These are phyloP conservation scores for Stephania japonica DNA, from an alignment of 164 flowering plant genomes.

Conservation along the genomic window DNA sequence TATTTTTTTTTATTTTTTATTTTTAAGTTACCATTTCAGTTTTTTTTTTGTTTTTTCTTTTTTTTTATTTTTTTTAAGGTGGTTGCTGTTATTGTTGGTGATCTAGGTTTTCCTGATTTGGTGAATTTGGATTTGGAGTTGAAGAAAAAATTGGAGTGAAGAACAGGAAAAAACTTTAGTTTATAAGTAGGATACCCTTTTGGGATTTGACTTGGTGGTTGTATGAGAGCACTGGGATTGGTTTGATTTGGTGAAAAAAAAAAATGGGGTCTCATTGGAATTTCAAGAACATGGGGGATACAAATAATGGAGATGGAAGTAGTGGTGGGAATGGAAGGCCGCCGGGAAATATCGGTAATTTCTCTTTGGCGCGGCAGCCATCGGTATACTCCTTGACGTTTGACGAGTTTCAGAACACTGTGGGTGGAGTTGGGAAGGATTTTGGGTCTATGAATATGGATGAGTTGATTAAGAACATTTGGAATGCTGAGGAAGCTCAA, in stretches of 20 bases:
- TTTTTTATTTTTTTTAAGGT: conserved; percentile 2
- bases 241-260: conserved; percentile 9
- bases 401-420: conserved; percentile 74
- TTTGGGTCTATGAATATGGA: conserved; percentile 63
- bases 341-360: conserved; percentile 26
- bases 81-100: neutral
- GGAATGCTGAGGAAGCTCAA: conserved; percentile 39
- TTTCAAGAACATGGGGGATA: conserved; percentile 48
- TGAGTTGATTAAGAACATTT: conserved; percentile 59
- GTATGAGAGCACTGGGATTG: neutral
- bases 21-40: neutral
- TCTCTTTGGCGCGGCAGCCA: conserved; percentile 48
- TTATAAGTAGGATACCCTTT: neutral
- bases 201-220: conserved; percentile 2
- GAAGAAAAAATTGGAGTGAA: conserved; percentile 3
- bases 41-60: neutral
- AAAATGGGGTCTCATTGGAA: conserved; percentile 53
- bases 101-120: conserved; percentile 6
- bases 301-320: conserved; percentile 17
- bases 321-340: conserved; percentile 20
- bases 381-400: conserved; percentile 70
- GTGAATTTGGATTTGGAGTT: conserved; percentile 17
- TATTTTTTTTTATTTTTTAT: neutral
- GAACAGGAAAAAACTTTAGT: neutral
- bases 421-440: conserved; percentile 62